Conservation (phyloP, 352 stramenopile species). For the Pythium periplocum region DNA sequence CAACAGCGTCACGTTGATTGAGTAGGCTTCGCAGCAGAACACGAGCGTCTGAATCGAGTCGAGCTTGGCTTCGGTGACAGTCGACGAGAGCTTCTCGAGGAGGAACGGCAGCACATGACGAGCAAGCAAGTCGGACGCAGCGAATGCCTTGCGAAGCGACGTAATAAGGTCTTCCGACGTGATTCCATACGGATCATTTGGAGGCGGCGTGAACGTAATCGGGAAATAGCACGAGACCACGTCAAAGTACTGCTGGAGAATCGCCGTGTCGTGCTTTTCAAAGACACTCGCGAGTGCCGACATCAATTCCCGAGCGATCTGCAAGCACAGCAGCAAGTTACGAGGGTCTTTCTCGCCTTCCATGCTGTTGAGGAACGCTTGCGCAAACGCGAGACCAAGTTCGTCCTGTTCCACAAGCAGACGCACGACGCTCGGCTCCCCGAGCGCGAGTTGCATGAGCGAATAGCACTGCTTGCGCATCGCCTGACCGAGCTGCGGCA, state of each 20-base stretch:
- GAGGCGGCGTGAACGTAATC: constrained; percentile 88
- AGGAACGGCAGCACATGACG: constrained; percentile 82
- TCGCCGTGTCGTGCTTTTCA: constrained; percentile 48
- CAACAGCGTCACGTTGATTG: constrained; percentile 71
- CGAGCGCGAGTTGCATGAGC: constrained; percentile 68
- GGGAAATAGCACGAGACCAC: constrained; percentile 90
- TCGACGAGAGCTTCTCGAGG: constrained; percentile 82
- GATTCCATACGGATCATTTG: constrained; percentile 89
- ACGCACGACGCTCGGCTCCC: constrained; percentile 52
- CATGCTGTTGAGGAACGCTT: constrained; percentile 78
- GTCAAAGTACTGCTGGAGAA: constrained; percentile 87
- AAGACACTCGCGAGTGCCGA: constrained; percentile 56
- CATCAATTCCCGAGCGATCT: constrained; percentile 63
- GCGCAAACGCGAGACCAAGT: constrained; percentile 47
- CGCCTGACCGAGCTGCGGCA: constrained; percentile 75
- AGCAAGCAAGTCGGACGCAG: constrained; percentile 69
- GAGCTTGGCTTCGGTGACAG: constrained; percentile 71
- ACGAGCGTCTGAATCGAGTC: constrained; percentile 81
- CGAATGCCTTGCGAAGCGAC: constrained; percentile 76
- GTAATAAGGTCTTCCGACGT: constrained; percentile 80
- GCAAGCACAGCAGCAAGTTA: constrained; percentile 75
- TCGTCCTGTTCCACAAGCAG: constrained; percentile 28
- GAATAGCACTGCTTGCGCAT: constrained; percentile 86
- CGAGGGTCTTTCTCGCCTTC: constrained; percentile 89
- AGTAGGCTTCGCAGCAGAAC: constrained; percentile 76